Evolutionary conservation across 2,329 filamentous ascomycete species (phyloP).

Genomic region (Colletotrichum sublineola): DNA sequence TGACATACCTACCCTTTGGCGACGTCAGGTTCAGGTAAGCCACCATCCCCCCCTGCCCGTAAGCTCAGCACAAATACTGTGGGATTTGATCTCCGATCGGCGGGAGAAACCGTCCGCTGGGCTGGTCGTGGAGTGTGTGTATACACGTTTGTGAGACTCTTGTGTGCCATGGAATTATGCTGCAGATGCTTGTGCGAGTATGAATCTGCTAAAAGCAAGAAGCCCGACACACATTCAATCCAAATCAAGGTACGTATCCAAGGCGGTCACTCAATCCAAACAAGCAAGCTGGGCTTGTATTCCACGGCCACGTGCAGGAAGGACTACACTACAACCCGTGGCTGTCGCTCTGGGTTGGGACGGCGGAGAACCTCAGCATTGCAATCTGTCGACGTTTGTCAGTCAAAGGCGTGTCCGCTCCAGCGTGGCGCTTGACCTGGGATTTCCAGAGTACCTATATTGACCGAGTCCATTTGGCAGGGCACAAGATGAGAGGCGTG

Average conservation of each 20-base stretch:
- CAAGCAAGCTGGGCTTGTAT: background rate
- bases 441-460: background rate
- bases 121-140: background rate
- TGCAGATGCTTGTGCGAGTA: constrained; percentile 15
- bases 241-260: too few species aligned
- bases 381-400: background rate
- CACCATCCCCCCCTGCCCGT: background rate
- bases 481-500: background rate
- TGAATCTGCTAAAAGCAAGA: background rate
- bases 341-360: background rate
- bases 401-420: background rate
- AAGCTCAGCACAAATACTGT: constrained; percentile 1
- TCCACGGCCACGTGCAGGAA: constrained; percentile 3
- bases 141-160: background rate
- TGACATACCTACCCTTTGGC: background rate
- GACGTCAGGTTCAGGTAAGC: constrained; percentile 35
- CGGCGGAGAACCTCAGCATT: background rate
- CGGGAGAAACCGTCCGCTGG: background rate
- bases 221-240: background rate
- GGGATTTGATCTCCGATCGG: constrained; percentile 37
- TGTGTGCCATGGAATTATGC: constrained; percentile 14
- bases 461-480: background rate
- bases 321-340: too few species aligned
- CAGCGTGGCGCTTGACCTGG: constrained; percentile 1
- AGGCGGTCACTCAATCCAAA: background rate